Evolutionary conservation across 108 stramenopile genomes (phyloP), one percentile per base, ranked within the genome.

Genomic region (Skeletonema marinoi): DNA sequence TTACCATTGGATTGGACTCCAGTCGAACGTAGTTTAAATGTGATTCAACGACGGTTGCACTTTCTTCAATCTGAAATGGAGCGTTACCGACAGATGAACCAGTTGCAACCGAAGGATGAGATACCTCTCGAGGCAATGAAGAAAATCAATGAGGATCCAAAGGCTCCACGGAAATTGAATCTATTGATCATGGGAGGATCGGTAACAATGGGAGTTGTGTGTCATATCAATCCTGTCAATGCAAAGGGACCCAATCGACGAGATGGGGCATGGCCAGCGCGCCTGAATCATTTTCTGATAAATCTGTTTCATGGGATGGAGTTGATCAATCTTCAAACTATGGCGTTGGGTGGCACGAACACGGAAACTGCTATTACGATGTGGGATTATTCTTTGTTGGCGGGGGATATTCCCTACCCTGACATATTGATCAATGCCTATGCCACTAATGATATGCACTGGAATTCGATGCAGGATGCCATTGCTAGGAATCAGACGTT

Each of bases 361-460:
- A 76, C 88, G n/a, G 90, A 88, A 21, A 83, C 81, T 11, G 93
- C 89, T 12, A 77, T 59, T 12, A 79, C 79, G 6, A 89, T 91
- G 56, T 91, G 87, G 86, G 76, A 92, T 58, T 95, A 95, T 69
- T 87, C 85, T 19, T 70, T 95, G 50, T 70, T 92, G 51, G 88
- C 89, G 0, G 86, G 73, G 6, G 88, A 91, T 74, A 69, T 70
- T 13, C 81, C 81, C 21, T 77, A 89, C 73, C 91, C 93, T 4
- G 93, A 95, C 68, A 76, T 95, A 44, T 70, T 95, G 0, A 84
- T 95, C 32, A 90, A 91, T 85, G 88, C 88, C 17, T 95, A 95
- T 65, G 80, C 89, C 1, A 91, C 91, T 19, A 95, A 95, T 75
- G 92, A 93, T 72, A 88, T 93, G 89, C 92, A 93, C 68, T 87